A percentile compares a stretch with the other conserved stretches of the same genome.
These are phyloP conservation scores for Starmerella vaccinii DNA, from an alignment of 805 yeast genomes.

Conservation along the genomic window DNA sequence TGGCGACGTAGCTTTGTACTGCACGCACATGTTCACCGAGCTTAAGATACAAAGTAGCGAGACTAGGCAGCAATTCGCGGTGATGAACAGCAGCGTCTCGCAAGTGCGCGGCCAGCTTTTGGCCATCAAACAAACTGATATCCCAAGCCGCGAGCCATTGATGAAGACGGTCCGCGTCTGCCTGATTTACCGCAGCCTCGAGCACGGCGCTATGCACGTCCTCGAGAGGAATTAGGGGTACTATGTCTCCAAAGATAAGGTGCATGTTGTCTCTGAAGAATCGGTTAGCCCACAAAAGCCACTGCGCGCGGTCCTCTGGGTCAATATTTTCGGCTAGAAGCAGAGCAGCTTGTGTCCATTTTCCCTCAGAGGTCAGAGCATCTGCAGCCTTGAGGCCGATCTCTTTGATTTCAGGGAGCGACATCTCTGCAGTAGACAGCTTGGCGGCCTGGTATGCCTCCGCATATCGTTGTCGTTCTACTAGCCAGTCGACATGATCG, in stretches of 20 bases:
- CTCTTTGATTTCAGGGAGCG: neutral
- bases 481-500: slow-evolving; percentile 68
- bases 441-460: slow-evolving; percentile 48
- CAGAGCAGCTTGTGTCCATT: slow-evolving; percentile 7
- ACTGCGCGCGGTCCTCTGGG: slow-evolving; percentile 32
- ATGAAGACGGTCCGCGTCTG: slow-evolving; percentile 34
- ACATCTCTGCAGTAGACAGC: neutral
- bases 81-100: slow-evolving; percentile 32
- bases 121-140: slow-evolving; percentile 40
- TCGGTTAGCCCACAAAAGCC: slow-evolving; percentile 55
- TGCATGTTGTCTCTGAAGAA: slow-evolving; percentile 43
- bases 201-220: slow-evolving; percentile 40
- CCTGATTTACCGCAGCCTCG: slow-evolving; percentile 35
- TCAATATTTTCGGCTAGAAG: slow-evolving; percentile 7
- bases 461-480: slow-evolving; percentile 41
- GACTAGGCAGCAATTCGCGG: slow-evolving; percentile 21
- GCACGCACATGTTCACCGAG: slow-evolving; percentile 53
- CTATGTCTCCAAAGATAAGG: slow-evolving; percentile 37
- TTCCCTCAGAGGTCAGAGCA: slow-evolving; percentile 16
- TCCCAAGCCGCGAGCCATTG: slow-evolving; percentile 50
- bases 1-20: slow-evolving; percentile 48
- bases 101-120: slow-evolving; percentile 37
- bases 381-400: slow-evolving; percentile 50
- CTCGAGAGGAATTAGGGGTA: slow-evolving; percentile 41
- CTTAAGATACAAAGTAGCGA: slow-evolving; percentile 42